These are phyloP conservation scores for Cryptococcus sp. DNA, from an alignment of 1,284 basidiomycete species.

Conservation along the genomic window DNA sequence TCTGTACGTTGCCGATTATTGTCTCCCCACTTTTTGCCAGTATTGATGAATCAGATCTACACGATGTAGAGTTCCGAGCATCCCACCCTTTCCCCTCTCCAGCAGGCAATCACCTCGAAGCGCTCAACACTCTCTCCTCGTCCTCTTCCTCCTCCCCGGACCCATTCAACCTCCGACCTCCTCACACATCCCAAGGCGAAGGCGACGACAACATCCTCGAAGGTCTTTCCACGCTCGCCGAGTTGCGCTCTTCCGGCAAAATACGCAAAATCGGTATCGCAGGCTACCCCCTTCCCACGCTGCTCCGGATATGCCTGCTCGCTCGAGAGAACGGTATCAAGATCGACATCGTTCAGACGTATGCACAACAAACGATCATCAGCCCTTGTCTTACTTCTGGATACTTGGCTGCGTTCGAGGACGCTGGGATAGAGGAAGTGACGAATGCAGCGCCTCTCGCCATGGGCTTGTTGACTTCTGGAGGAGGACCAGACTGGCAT, in stretches of 20 bases:
- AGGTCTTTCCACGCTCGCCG: slow-evolving; percentile 65
- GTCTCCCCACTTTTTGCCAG: no score
- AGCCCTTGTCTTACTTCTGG: slow-evolving; percentile 58
- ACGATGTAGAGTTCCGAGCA: slow-evolving; percentile 86
- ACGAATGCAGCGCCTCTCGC: slow-evolving; percentile 82
- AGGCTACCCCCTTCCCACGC: slow-evolving; percentile 84
- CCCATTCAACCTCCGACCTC: slow-evolving; percentile 10
- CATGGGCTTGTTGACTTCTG: slow-evolving; percentile 78
- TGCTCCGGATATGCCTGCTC: slow-evolving; percentile 76
- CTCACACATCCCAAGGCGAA: slow-evolving; percentile 49
- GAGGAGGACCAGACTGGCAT: slow-evolving; percentile 71
- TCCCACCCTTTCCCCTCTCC: slow-evolving; percentile 50
- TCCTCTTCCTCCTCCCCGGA: slow-evolving; percentile 1
- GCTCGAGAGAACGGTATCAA: slow-evolving; percentile 58
- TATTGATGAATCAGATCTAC: slow-evolving; percentile 55
- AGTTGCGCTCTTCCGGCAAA: slow-evolving; percentile 70
- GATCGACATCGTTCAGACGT: slow-evolving; percentile 74
- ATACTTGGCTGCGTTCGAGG: slow-evolving; percentile 59
- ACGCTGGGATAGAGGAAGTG: slow-evolving; percentile 63
- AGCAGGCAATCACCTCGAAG: slow-evolving; percentile 51
- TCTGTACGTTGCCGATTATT: slow-evolving; percentile 50
- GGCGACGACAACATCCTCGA: slow-evolving; percentile 76
- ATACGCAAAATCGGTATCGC: slow-evolving; percentile 73
- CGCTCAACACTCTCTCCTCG: slow-evolving; percentile 44
- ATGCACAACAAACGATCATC: slow-evolving; percentile 81